Conservation (phyloP, 108 stramenopile species). For the Skeletonema costatum region DNA sequence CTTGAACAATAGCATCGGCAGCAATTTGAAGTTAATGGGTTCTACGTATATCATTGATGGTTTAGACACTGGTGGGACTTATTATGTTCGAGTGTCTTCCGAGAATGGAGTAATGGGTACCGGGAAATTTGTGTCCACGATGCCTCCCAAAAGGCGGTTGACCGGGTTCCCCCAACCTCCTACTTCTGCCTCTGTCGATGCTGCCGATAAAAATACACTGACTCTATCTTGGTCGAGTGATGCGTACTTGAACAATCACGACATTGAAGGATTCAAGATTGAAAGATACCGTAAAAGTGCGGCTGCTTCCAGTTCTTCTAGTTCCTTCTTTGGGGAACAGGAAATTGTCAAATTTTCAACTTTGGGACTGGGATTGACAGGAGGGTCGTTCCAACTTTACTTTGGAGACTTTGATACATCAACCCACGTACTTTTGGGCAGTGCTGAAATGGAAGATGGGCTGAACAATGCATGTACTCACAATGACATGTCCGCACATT, state of each 20-base stretch:
- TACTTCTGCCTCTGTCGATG: constrained; percentile 27
- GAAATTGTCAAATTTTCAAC: constrained; percentile 47
- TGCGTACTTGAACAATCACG: constrained; percentile 27
- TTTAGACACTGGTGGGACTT: constrained; percentile 45
- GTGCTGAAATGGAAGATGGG: constrained; percentile 35
- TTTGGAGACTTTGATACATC: constrained; percentile 50
- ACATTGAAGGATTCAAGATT: constrained; percentile 44
- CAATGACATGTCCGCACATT: constrained; percentile 41
- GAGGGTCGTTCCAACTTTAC: constrained; percentile 47
- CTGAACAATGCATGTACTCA: constrained; percentile 38
- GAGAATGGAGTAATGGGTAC: constrained; percentile 56
- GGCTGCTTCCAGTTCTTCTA: constrained; percentile 25
- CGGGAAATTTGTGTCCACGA: constrained; percentile 31
- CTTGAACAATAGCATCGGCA: constrained; percentile 6
- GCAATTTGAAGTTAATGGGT: constrained; percentile 46
- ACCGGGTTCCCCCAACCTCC: constrained; percentile 44
- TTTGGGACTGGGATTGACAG: constrained; percentile 35
- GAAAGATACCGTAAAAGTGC: constrained; percentile 45
- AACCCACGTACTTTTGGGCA: constrained; percentile 39
- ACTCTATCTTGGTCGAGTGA: constrained; percentile 46
- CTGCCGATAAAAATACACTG: constrained; percentile 31
- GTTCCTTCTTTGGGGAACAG: constrained; percentile 44
- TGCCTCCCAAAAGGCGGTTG: constrained; percentile 39
- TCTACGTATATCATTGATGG: constrained; percentile 41
- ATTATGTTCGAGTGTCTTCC: constrained; percentile 74